A percentile compares a stretch with the other conserved stretches of the same genome.
These are phyloP conservation scores for Talaromyces amestolkiae DNA, from an alignment of 2,329 filamentous ascomycete genomes.

Conservation along the genomic window DNA sequence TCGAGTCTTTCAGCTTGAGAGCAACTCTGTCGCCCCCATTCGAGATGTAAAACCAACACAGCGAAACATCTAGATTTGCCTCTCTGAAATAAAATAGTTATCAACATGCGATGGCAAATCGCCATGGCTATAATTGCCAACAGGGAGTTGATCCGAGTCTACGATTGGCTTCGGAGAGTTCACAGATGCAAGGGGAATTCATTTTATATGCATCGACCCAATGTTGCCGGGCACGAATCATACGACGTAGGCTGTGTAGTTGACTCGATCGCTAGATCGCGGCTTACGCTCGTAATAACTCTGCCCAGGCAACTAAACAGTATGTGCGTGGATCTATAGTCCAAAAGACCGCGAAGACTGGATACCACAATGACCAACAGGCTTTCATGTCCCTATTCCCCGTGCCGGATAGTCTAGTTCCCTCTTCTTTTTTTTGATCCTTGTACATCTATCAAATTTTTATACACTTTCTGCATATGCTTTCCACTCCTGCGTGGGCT, in stretches of 20 bases:
- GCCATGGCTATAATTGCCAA: slow-evolving; percentile 12
- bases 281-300: slow-evolving; percentile 20
- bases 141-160: slow-evolving; percentile 16
- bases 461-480: slow-evolving; percentile 1
- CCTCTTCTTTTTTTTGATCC: neutral
- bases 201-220: slow-evolving; percentile 29
- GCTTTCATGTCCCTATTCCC: slow-evolving; percentile 11
- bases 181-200: slow-evolving; percentile 39
- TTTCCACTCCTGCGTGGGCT: slow-evolving; percentile 19
- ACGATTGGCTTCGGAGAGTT: slow-evolving; percentile 30
- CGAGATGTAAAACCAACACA: neutral
- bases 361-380: slow-evolving; percentile 11
- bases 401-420: slow-evolving; percentile 10
- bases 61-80: neutral
- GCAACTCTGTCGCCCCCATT: neutral
- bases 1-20: neutral
- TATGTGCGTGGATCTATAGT: slow-evolving; percentile 30
- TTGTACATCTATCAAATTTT: slow-evolving; percentile 23
- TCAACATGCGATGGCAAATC: slow-evolving; percentile 1
- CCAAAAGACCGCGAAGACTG: neutral
- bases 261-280: slow-evolving; percentile 19
- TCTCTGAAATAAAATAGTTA: neutral
- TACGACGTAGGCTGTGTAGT: slow-evolving; percentile 24
- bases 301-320: neutral
- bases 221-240: slow-evolving; percentile 38